Percentiles rank a stretch among this genome's conserved stretches.
Conservation (phyloP, 2,329 filamentous ascomycete species). For the Sordariomycetes sp. region DNA sequence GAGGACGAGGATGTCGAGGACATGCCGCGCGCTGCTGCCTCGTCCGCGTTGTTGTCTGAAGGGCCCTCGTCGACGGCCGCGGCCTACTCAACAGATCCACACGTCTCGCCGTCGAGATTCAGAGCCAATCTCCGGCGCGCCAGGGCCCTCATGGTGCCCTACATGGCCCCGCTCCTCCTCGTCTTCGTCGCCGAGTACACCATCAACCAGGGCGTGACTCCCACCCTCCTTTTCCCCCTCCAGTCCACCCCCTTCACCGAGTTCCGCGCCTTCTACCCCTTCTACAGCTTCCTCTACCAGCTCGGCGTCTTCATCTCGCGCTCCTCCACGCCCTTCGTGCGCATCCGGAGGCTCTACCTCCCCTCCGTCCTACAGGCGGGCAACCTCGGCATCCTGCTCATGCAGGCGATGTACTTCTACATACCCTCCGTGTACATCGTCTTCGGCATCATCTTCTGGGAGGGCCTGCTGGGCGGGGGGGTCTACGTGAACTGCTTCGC, state of each 20-base stretch:
- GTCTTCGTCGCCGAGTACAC: slow-evolving; percentile 93
- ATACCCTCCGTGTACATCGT: slow-evolving; percentile 80
- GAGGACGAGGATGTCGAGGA: slow-evolving; percentile 24
- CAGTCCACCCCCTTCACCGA: slow-evolving; percentile 64
- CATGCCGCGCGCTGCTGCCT: slow-evolving; percentile 25
- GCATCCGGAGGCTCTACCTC: slow-evolving; percentile 70
- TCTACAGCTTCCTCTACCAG: slow-evolving; percentile 92
- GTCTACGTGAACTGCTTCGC: slow-evolving; percentile 97
- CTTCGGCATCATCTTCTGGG: slow-evolving; percentile 83
- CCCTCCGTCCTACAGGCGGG: slow-evolving; percentile 72
- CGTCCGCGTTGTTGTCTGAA: slow-evolving; percentile 37
- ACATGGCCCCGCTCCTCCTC: slow-evolving; percentile 82
- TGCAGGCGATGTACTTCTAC: slow-evolving; percentile 71
- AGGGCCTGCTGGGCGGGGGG: slow-evolving; percentile 78
- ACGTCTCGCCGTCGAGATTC: slow-evolving; percentile 23
- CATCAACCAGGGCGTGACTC: slow-evolving; percentile 90
- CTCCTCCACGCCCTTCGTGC: slow-evolving; percentile 78
- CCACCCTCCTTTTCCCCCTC: slow-evolving; percentile 81
- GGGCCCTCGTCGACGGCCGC: slow-evolving; percentile 27
- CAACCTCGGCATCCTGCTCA: slow-evolving; percentile 63
- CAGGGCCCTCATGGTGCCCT: slow-evolving; percentile 59
- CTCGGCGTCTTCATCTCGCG: slow-evolving; percentile 90
- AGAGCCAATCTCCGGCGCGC: slow-evolving; percentile 53
- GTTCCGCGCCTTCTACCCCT: slow-evolving; percentile 84
- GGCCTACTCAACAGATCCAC: slow-evolving; percentile 21